Percentiles rank a stretch among this genome's conserved stretches.
Conservation (phyloP, 208 protist species). For the Naegleria fowleri region DNA sequence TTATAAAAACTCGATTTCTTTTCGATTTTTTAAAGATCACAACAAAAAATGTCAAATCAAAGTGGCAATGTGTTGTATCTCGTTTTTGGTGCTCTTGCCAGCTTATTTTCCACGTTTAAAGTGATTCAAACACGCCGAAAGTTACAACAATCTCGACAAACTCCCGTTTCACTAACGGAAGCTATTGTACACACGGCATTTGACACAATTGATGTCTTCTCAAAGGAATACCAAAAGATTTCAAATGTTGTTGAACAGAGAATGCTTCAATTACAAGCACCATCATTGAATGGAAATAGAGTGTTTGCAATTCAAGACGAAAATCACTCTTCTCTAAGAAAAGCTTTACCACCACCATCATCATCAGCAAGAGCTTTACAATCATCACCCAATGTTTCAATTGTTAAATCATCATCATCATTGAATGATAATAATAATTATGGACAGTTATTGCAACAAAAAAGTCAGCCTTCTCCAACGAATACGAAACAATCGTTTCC, state of each 20-base stretch:
- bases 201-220: background rate
- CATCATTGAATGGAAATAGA: no score
- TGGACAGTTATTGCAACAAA: no score
- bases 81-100: background rate
- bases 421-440: no score
- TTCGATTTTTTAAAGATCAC: no score
- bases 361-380: background rate
- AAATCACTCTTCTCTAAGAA: no score
- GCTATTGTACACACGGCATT: slow-evolving; percentile 3
- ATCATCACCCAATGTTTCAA: background rate
- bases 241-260: background rate
- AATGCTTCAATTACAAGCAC: background rate
- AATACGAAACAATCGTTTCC: no score
- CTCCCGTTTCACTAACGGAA: background rate
- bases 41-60: no score
- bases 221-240: background rate
- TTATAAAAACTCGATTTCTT: no score
- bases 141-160: background rate
- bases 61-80: background rate
- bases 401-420: no score
- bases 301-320: no score
- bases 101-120: background rate
- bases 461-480: no score
- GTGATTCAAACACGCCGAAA: background rate
- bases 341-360: background rate